A percentile compares a stretch with the other conserved stretches of the same genome.
Evolutionary conservation across 2,329 filamentous ascomycete species (phyloP).

Genomic region (Colletotrichum eleusines): DNA sequence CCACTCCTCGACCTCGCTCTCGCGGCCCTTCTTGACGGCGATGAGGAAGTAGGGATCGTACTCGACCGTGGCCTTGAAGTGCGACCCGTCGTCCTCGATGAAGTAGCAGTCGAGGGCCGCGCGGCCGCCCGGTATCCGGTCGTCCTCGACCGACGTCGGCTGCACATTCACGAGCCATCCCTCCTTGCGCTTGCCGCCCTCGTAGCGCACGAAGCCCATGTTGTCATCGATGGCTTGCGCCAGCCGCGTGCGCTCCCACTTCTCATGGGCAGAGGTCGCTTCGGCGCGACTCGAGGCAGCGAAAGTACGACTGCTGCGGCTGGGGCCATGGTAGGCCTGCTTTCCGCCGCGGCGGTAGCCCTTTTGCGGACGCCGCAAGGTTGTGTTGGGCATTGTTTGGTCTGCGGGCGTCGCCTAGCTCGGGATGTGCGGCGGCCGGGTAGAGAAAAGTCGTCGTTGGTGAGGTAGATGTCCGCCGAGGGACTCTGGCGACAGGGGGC

Average conservation of each 20-base stretch:
- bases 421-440: constrained; percentile 13
- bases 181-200: constrained; percentile 82
- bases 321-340: constrained; percentile 74
- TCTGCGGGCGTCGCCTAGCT: constrained; percentile 1
- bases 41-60: constrained; percentile 98
- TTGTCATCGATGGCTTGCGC: constrained; percentile 92
- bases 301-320: constrained; percentile 78
- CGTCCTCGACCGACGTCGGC: constrained; percentile 87
- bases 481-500: constrained; percentile 21
- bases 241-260: constrained; percentile 85
- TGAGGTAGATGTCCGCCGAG: constrained; percentile 12
- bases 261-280: constrained; percentile 91
- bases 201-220: constrained; percentile 94
- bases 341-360: constrained; percentile 78
- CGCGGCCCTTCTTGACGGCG: constrained; percentile 87
- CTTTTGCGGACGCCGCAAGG: constrained; percentile 71
- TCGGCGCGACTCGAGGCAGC: constrained; percentile 83
- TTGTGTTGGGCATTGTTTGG: constrained; percentile 69
- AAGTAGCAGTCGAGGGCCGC: constrained; percentile 98
- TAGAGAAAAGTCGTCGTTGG: constrained; percentile 7
- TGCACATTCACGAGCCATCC: constrained; percentile 98
- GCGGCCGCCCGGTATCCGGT: constrained; percentile 84
- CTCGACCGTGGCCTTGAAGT: constrained; percentile 96
- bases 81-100: constrained; percentile 86
- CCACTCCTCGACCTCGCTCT: constrained; percentile 97